phyloP scores from a whole-genome alignment of 306 rosid genomes.

The Rubus idaeus region DNA sequence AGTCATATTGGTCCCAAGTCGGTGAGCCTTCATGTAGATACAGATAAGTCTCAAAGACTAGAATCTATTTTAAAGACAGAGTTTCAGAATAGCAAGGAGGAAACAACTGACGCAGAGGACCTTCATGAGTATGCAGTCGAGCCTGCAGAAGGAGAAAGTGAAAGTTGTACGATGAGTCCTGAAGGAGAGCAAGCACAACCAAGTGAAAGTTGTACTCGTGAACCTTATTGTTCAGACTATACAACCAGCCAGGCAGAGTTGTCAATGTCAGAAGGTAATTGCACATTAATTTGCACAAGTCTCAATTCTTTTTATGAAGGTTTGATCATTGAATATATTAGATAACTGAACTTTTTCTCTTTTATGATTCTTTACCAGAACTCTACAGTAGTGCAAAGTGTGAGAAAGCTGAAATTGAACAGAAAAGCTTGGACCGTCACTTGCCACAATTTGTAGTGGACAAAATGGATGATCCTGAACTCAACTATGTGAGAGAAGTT shows the following conservation, averaged over 20 bases:
- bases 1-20: constrained; percentile 35
- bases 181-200: constrained; percentile 27
- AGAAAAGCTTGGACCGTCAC: constrained; percentile 18
- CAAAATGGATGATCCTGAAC: constrained; percentile 33
- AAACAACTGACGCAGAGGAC: constrained; percentile 26
- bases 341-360: neutral
- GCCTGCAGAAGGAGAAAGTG: constrained; percentile 19
- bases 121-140: constrained; percentile 26
- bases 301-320: neutral
- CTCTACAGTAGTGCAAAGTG: constrained; percentile 4
- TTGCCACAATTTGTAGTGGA: constrained; percentile 22
- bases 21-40: constrained; percentile 23
- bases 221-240: constrained; percentile 32
- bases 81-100: constrained; percentile 27
- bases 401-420: constrained; percentile 25
- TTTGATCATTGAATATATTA: neutral
- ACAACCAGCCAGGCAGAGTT: constrained; percentile 26
- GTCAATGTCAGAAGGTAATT: constrained; percentile 35
- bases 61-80: constrained; percentile 38
- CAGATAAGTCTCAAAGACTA: constrained; percentile 24
- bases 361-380: constrained; percentile 15
- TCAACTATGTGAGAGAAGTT: constrained; percentile 56
- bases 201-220: constrained; percentile 22
- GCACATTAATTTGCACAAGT: neutral
- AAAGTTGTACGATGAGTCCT: constrained; percentile 22